Conservation (phyloP, 1,139 yeast species). For the Spencermartinsiella ligniputridi region DNA sequence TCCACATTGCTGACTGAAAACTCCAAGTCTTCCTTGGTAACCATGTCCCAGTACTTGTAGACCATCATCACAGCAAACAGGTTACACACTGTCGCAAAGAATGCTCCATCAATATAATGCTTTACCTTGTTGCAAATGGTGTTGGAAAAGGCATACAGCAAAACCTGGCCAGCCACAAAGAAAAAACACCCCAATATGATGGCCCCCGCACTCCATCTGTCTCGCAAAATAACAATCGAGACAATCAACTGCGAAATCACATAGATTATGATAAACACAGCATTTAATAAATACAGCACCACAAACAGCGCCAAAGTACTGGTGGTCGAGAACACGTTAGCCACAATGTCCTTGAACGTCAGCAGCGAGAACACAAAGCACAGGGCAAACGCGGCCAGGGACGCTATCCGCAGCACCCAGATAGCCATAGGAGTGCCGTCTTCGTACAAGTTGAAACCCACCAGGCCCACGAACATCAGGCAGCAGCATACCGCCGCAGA, state of each 20-base stretch:
- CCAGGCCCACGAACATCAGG: constrained; percentile 65
- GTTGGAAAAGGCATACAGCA: constrained; percentile 63
- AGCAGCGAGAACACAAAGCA: constrained; percentile 64
- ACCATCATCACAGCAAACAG: constrained; percentile 87
- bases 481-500: constrained; percentile 68
- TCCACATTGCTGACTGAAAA: constrained; percentile 65
- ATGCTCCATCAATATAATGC: constrained; percentile 87
- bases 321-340: constrained; percentile 34
- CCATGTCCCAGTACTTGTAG: constrained; percentile 94
- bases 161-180: constrained; percentile 74
- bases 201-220: constrained; percentile 88
- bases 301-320: constrained; percentile 64
- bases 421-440: constrained; percentile 75
- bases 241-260: constrained; percentile 66
- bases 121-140: constrained; percentile 64
- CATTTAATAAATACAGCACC: constrained; percentile 67
- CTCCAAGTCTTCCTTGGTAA: constrained; percentile 93
- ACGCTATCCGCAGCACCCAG: constrained; percentile 48
- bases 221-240: constrained; percentile 62
- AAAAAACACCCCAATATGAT: constrained; percentile 63
- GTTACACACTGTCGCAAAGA: constrained; percentile 78
- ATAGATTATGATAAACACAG: constrained; percentile 57
- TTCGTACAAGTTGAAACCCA: constrained; percentile 89
- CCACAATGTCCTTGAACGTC: constrained; percentile 69
- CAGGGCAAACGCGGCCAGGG: constrained; percentile 51